Evolutionary conservation across 306 rosid species (phyloP).

Genomic region (Castanopsis chinensis): DNA sequence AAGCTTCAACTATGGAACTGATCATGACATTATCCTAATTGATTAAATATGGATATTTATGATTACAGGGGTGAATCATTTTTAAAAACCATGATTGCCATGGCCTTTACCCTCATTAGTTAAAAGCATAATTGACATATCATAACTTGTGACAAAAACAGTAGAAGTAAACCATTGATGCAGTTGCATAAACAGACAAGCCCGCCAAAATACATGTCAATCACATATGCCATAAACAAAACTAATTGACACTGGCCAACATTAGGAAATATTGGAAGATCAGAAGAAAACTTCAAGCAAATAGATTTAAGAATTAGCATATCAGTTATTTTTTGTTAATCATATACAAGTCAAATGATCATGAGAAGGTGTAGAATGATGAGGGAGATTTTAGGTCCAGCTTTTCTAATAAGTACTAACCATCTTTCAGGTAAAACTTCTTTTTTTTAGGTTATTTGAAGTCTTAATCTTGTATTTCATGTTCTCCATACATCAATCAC

Average conservation of each 20-base stretch:
- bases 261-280: neutral
- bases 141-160: neutral
- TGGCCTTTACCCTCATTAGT: neutral
- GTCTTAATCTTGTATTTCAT: neutral
- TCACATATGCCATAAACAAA: neutral
- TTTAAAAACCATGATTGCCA: neutral
- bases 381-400: neutral
- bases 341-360: neutral
- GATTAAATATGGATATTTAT: neutral
- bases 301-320: neutral
- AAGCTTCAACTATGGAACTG: neutral
- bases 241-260: neutral
- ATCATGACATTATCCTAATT: neutral
- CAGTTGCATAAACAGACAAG: neutral
- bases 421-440: too few species aligned
- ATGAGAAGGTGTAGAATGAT: neutral
- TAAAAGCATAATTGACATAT: neutral
- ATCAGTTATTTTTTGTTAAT: neutral
- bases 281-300: neutral
- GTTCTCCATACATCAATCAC: neutral
- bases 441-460: neutral
- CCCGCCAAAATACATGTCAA: neutral
- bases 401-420: neutral
- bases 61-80: too few species aligned
- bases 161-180: neutral